A percentile compares a stretch with the other conserved stretches of the same genome.
phyloP scores from a whole-genome alignment of 169 alveolate genomes.

The Plasmodium berghei region DNA sequence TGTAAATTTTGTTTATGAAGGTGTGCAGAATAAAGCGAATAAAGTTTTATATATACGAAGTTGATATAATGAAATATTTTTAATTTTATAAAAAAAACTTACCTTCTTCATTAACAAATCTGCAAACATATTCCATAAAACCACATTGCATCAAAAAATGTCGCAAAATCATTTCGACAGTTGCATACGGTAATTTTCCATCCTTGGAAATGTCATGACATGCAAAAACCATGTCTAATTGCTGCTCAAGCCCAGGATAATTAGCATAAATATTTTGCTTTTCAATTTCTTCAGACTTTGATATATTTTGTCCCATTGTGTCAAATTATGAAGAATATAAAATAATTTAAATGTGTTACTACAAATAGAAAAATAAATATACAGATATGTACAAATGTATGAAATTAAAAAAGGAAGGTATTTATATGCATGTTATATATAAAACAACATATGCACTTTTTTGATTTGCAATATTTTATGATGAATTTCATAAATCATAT shows the following conservation, averaged over 20 bases:
- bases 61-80: background rate
- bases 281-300: conserved; percentile 60
- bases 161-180: conserved; percentile 88
- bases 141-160: conserved; percentile 88
- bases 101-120: conserved; percentile 84
- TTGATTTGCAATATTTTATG: too few relatives aligned
- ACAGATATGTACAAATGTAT: background rate
- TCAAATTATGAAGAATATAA: background rate
- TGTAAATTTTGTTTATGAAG: background rate
- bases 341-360: conserved; percentile 18
- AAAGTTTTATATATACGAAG: background rate
- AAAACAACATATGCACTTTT: too few relatives aligned
- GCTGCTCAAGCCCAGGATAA: conserved; percentile 89
- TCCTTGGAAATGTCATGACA: conserved; percentile 86
- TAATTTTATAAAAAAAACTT: conserved; percentile 3
- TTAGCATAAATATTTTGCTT: conserved; percentile 62
- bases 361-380: background rate
- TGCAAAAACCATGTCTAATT: conserved; percentile 83
- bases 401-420: background rate
- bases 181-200: conserved; percentile 84
- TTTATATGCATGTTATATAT: too few relatives aligned
- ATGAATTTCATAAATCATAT: too few relatives aligned
- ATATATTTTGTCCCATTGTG: conserved; percentile 64
- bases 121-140: conserved; percentile 85
- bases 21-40: background rate